Percentiles rank a stretch among this genome's conserved stretches.
Evolutionary conservation across 2,329 filamentous ascomycete genomes (phyloP).

Genomic region (Pseudodiploospora longispora): DNA sequence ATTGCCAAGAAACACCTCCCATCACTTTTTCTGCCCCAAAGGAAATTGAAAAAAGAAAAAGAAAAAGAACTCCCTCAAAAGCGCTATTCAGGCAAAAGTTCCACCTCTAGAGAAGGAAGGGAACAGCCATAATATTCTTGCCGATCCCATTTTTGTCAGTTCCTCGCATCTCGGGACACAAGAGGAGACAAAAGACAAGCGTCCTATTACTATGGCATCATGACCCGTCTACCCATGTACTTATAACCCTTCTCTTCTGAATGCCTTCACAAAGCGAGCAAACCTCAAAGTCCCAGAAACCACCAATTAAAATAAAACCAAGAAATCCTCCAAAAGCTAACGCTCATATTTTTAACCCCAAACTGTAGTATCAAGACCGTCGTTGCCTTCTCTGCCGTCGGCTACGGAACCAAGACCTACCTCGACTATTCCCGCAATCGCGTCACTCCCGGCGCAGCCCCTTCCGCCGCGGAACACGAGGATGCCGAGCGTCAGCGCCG

Average conservation of each 20-base stretch:
- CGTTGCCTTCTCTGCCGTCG: conserved; percentile 22
- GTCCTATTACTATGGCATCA: too few species aligned
- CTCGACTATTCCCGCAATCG: conserved; percentile 19
- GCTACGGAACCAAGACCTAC: conserved; percentile 27
- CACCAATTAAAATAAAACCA: too few species aligned
- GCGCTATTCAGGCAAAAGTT: too few species aligned
- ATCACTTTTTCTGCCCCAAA: background rate
- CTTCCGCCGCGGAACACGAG: conserved; percentile 21
- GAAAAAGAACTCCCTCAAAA: background rate
- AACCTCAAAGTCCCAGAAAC: too few species aligned
- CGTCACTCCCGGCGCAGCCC: conserved; percentile 19
- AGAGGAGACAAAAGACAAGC: too few species aligned
- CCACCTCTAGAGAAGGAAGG: too few species aligned
- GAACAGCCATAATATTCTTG: too few species aligned
- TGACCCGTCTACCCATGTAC: too few species aligned
- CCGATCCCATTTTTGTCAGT: too few species aligned
- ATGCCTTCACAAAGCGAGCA: too few species aligned
- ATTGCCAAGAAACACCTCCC: background rate
- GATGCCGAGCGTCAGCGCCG: conserved; percentile 26
- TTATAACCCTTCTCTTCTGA: too few species aligned
- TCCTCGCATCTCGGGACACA: too few species aligned
- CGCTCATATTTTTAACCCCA: background rate
- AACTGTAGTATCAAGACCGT: conserved; percentile 23
- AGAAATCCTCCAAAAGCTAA: background rate
- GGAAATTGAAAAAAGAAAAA: background rate